phyloP scores from a whole-genome alignment of 1,284 basidiomycete species.

The Malassezia furfur region DNA sequence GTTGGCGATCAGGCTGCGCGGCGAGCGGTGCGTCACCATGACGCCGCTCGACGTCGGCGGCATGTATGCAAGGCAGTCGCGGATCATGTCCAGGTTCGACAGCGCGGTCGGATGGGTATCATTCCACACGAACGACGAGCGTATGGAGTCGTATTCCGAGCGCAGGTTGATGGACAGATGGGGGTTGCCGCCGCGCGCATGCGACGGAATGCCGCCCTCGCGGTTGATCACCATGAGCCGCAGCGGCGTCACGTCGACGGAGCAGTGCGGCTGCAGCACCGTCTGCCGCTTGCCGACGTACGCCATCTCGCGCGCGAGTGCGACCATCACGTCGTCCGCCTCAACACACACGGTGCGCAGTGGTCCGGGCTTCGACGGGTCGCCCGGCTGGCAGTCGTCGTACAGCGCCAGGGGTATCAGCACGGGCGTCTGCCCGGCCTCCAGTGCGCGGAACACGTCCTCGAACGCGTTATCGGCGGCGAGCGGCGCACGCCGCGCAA shows the following conservation, averaged over 20 bases:
- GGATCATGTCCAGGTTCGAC: slow-evolving; percentile 74
- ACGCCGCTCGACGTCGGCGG: slow-evolving; percentile 83
- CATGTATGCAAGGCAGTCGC: slow-evolving; percentile 82
- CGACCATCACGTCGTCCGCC: slow-evolving; percentile 81
- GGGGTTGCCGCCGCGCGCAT: slow-evolving; percentile 84
- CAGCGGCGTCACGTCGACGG: slow-evolving; percentile 54
- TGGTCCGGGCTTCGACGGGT: neutral
- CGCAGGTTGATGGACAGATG: slow-evolving; percentile 91
- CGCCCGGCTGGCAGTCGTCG: slow-evolving; percentile 54
- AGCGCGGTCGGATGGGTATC: slow-evolving; percentile 74
- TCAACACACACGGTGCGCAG: slow-evolving; percentile 71
- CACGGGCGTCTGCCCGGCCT: slow-evolving; percentile 88
- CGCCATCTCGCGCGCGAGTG: slow-evolving; percentile 77
- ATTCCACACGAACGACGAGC: slow-evolving; percentile 78
- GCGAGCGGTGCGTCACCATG: slow-evolving; percentile 93
- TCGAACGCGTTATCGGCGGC: slow-evolving; percentile 18
- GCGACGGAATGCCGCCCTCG: slow-evolving; percentile 93
- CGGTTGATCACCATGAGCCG: slow-evolving; percentile 96
- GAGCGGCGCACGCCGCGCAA: slow-evolving; percentile 6
- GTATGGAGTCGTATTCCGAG: slow-evolving; percentile 78
- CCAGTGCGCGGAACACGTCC: slow-evolving; percentile 63
- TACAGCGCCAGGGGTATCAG: slow-evolving; percentile 88
- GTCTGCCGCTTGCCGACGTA: slow-evolving; percentile 1
- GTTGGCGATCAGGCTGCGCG: slow-evolving; percentile 87
- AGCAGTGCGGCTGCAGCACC: neutral